Conservation (phyloP, 768 basidiomycete species). For the Podaxis carcinomalis region DNA sequence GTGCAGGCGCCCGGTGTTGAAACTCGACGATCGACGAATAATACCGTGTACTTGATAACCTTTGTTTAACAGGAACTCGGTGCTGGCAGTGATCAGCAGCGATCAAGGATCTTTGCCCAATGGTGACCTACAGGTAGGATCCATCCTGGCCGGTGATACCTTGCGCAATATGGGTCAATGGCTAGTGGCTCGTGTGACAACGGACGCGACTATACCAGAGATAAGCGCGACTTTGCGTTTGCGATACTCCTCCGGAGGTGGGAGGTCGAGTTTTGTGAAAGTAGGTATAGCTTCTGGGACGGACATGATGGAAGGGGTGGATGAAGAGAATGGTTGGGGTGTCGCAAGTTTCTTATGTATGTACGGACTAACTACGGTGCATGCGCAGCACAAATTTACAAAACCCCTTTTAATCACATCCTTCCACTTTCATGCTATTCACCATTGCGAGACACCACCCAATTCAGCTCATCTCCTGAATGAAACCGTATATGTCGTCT, state of each 20-base stretch:
- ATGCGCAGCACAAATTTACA: conserved; percentile 3
- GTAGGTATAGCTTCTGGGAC: conserved; percentile 32
- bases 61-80: conserved; percentile 79
- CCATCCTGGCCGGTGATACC: conserved; percentile 97
- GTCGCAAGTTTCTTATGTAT: background rate
- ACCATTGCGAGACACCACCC: background rate
- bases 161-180: conserved; percentile 23
- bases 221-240: conserved; percentile 93
- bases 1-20: conserved; percentile 94
- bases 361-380: background rate
- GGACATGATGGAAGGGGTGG: conserved; percentile 30
- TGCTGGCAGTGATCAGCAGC: conserved; percentile 36
- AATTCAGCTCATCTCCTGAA: background rate
- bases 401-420: background rate
- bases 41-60: conserved; percentile 94
- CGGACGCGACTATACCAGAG: conserved; percentile 52
- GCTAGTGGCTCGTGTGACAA: background rate
- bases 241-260: conserved; percentile 76
- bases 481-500: background rate
- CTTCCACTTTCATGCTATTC: background rate
- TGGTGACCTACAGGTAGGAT: conserved; percentile 73
- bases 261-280: conserved; percentile 54
- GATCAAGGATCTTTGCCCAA: background rate
- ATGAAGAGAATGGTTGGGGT: conserved; percentile 7
- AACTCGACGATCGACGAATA: conserved; percentile 95